Evolutionary conservation across 73 alveolate genomes (phyloP).

Genomic region (Stentor coeruleus): DNA sequence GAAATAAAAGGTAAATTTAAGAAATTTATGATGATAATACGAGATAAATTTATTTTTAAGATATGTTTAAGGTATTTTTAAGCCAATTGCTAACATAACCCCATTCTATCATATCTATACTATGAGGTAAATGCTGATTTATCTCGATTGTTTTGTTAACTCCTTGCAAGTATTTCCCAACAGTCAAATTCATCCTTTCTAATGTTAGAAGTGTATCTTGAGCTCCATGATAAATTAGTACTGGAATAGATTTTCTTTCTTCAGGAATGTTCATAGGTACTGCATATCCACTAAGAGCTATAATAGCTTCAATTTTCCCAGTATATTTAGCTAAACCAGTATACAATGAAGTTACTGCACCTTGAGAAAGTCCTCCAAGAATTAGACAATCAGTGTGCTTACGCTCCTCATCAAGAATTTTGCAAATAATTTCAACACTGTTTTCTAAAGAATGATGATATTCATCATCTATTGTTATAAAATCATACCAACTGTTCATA

Average conservation of each 20-base stretch:
- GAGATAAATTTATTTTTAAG: too few relatives aligned
- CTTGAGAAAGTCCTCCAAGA: slow-evolving; percentile 32
- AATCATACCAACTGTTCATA: slow-evolving; percentile 85
- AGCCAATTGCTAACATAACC: not conserved
- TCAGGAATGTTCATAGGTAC: slow-evolving; percentile 40
- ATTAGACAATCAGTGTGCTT: not conserved
- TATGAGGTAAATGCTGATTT: not conserved
- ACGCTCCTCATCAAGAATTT: not conserved
- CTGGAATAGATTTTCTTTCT: slow-evolving; percentile 46
- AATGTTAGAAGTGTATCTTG: slow-evolving; percentile 47
- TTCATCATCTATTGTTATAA: slow-evolving; percentile 30
- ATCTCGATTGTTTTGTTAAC: not conserved
- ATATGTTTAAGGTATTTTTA: too few relatives aligned
- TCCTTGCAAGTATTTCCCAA: not conserved
- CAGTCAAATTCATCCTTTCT: not conserved
- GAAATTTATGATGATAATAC: too few relatives aligned
- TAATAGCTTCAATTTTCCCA: slow-evolving; percentile 59
- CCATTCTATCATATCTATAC: not conserved
- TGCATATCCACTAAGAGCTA: slow-evolving; percentile 62
- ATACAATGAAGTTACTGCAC: slow-evolving; percentile 47
- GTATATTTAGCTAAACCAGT: slow-evolving; percentile 35
- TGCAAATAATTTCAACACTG: slow-evolving; percentile 33
- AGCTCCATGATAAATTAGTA: slow-evolving; percentile 70
- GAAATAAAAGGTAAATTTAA: too few relatives aligned
- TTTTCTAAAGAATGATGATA: slow-evolving; percentile 40